phyloP scores from a whole-genome alignment of 768 basidiomycete genomes.

The Galerina marginata region DNA sequence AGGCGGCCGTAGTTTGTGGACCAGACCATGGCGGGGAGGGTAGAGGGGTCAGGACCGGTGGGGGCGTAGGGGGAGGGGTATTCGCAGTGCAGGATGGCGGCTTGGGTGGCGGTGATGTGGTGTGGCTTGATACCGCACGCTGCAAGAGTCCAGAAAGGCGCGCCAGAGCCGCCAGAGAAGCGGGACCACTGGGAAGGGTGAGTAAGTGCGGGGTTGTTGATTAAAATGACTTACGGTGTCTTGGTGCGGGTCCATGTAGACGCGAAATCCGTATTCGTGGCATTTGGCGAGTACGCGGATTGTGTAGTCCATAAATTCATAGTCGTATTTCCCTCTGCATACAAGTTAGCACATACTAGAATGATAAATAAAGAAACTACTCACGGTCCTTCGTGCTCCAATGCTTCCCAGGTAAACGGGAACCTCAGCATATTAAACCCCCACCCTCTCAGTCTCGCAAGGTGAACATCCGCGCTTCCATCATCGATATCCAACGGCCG shows the following conservation, averaged over 20 bases:
- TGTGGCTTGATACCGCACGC: slow-evolving; percentile 92
- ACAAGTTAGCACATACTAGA: neutral
- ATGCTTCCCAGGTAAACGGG: slow-evolving; percentile 92
- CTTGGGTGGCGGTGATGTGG: slow-evolving; percentile 83
- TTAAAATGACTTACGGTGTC: slow-evolving; percentile 71
- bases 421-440: slow-evolving; percentile 90
- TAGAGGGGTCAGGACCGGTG: slow-evolving; percentile 54
- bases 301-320: slow-evolving; percentile 91
- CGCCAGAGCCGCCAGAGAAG: slow-evolving; percentile 93
- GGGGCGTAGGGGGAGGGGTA: slow-evolving; percentile 70
- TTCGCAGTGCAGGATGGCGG: slow-evolving; percentile 89
- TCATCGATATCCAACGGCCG: slow-evolving; percentile 86
- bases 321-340: slow-evolving; percentile 84
- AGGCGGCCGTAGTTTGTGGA: slow-evolving; percentile 93
- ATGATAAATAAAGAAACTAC: slow-evolving; percentile 39
- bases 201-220: neutral
- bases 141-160: slow-evolving; percentile 90
- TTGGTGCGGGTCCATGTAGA: slow-evolving; percentile 96
- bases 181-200: slow-evolving; percentile 79
- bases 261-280: slow-evolving; percentile 89
- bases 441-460: slow-evolving; percentile 88
- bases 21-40: slow-evolving; percentile 95
- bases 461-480: slow-evolving; percentile 83
- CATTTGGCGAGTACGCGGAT: slow-evolving; percentile 87
- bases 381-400: slow-evolving; percentile 96